Evolutionary conservation across 2,329 filamentous ascomycete genomes (phyloP).

Genomic region (Exophiala mesophila): DNA sequence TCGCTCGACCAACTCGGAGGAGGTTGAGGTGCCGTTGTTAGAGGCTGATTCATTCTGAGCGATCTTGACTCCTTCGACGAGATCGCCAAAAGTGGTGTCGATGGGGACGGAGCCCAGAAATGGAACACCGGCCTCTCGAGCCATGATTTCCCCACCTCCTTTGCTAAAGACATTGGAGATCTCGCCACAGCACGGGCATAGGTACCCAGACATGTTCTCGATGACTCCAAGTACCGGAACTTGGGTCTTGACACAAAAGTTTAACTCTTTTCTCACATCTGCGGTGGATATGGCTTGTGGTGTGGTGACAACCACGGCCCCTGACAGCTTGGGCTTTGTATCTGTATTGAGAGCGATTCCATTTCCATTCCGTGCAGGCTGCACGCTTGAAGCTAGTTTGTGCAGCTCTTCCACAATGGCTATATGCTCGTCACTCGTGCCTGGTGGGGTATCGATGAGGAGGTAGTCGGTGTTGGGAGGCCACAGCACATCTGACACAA

Average conservation of each 20-base stretch:
- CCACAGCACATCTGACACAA: slow-evolving; percentile 89
- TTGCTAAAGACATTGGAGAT: slow-evolving; percentile 92
- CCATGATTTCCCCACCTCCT: slow-evolving; percentile 86
- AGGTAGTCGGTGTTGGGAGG: slow-evolving; percentile 76
- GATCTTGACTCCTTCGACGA: slow-evolving; percentile 62
- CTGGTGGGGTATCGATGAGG: slow-evolving; percentile 91
- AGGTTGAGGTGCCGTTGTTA: slow-evolving; percentile 9
- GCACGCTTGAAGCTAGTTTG: slow-evolving; percentile 33
- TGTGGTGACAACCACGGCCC: slow-evolving; percentile 91
- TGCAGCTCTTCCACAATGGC: slow-evolving; percentile 83
- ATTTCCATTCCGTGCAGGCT: slow-evolving; percentile 21
- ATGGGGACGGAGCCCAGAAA: slow-evolving; percentile 87
- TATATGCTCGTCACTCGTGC: slow-evolving; percentile 95
- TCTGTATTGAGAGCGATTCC: slow-evolving; percentile 35
- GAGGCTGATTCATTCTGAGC: slow-evolving; percentile 2
- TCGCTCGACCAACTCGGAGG: slow-evolving; percentile 21
- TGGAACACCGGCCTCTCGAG: slow-evolving; percentile 72
- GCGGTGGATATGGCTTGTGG: slow-evolving; percentile 90
- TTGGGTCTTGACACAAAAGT: slow-evolving; percentile 82
- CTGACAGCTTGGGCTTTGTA: slow-evolving; percentile 57
- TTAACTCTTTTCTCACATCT: slow-evolving; percentile 90
- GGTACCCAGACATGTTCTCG: slow-evolving; percentile 75
- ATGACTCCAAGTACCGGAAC: slow-evolving; percentile 80
- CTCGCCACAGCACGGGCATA: slow-evolving; percentile 62
- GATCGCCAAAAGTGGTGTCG: slow-evolving; percentile 81